These are phyloP conservation scores for Scedosporium apiospermum DNA, from an alignment of 2,329 filamentous ascomycete genomes.

Conservation along the genomic window DNA sequence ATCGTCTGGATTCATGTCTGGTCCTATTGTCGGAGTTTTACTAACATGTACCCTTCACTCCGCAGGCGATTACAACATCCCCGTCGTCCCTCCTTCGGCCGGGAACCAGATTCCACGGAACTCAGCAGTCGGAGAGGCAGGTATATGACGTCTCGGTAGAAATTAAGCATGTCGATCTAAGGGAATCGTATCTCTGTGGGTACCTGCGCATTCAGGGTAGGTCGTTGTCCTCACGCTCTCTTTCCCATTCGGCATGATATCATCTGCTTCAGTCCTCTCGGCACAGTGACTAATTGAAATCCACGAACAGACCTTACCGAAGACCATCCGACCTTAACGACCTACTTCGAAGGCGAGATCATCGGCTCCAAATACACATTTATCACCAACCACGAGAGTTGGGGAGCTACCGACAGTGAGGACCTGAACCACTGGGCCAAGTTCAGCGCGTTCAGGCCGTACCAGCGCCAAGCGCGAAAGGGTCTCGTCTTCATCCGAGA, in stretches of 20 bases:
- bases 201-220: constrained; percentile 91
- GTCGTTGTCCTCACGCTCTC: constrained; percentile 13
- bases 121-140: constrained; percentile 86
- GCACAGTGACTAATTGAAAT: constrained; percentile 10
- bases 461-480: constrained; percentile 49
- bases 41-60: background rate
- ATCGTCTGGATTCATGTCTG: background rate
- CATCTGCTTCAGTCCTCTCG: background rate
- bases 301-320: constrained; percentile 66
- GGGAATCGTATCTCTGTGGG: constrained; percentile 87
- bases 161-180: constrained; percentile 91
- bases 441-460: constrained; percentile 77
- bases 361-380: constrained; percentile 95
- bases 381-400: constrained; percentile 75
- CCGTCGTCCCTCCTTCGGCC: constrained; percentile 79
- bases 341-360: constrained; percentile 96
- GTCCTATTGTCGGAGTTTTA: background rate
- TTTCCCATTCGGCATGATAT: constrained; percentile 1
- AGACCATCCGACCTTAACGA: constrained; percentile 94
- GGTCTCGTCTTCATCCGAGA: constrained; percentile 52
- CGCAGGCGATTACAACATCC: constrained; percentile 63
- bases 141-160: constrained; percentile 94
- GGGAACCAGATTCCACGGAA: constrained; percentile 81
- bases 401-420: constrained; percentile 86
- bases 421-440: constrained; percentile 90